A percentile compares a stretch with the other conserved stretches of the same genome.
phyloP scores from a whole-genome alignment of 108 stramenopile genomes.

The Nitzschia putrida region DNA sequence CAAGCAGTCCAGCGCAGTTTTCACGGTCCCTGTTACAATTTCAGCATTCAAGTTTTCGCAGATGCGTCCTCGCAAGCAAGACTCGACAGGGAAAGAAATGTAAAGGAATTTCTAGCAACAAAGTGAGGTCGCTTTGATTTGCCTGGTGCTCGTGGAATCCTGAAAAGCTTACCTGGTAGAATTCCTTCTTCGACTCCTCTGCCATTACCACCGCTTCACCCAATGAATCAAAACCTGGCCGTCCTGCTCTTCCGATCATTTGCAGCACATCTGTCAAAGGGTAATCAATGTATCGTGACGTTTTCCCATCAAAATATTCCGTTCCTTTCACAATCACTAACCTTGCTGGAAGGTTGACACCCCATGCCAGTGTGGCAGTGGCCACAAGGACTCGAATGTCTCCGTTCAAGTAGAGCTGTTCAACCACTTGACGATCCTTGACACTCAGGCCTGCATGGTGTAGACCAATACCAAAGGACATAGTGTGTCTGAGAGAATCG shows the following conservation, averaged over 20 bases:
- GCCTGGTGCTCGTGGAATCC: neutral
- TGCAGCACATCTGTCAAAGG: slow-evolving; percentile 98
- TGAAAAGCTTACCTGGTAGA: slow-evolving; percentile 67
- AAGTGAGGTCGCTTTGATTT: neutral
- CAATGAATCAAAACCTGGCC: slow-evolving; percentile 94
- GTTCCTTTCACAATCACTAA: slow-evolving; percentile 89
- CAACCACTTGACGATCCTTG: slow-evolving; percentile 84
- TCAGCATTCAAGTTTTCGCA: slow-evolving; percentile 97
- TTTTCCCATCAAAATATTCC: slow-evolving; percentile 97
- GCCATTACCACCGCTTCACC: slow-evolving; percentile 95
- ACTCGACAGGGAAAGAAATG: slow-evolving; percentile 99
- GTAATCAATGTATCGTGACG: slow-evolving; percentile 93
- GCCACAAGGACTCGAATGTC: slow-evolving; percentile 96
- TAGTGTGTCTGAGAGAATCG: slow-evolving; percentile 89
- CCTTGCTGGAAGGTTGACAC: slow-evolving; percentile 94
- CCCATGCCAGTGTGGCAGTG: slow-evolving; percentile 66
- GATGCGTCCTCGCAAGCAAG: slow-evolving; percentile 75
- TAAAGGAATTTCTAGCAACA: slow-evolving; percentile 85
- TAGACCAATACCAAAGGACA: slow-evolving; percentile 96
- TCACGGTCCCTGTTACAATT: slow-evolving; percentile 86
- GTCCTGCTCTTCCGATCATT: slow-evolving; percentile 96
- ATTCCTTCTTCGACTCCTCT: slow-evolving; percentile 94
- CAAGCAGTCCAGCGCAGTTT: slow-evolving; percentile 69
- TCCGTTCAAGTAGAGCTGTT: slow-evolving; percentile 85
- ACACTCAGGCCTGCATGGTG: slow-evolving; percentile 93